Base-by-base conservation (phyloP, 805 yeast species). In the Sungouiella blattae region DNA sequence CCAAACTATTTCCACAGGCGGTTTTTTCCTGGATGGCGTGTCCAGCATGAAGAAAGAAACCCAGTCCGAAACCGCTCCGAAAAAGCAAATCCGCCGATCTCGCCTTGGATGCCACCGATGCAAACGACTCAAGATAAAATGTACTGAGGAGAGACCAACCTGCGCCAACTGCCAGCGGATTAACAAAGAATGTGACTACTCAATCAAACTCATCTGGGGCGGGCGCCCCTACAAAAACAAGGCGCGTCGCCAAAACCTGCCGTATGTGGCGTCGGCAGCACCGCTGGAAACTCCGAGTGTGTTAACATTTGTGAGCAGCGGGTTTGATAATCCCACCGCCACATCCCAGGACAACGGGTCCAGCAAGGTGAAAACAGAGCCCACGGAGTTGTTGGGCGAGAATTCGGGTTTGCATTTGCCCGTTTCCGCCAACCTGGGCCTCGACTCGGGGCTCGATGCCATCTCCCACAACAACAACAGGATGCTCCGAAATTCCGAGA, bases 121-220 rank as follows among this genome's bases (percentile, higher is more conserved):
- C 55, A 80, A 79, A 50, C 62, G 68, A 28, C 58, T 75, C 20
- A 81, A 80, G 52, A 71, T 78, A 23, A 83, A 84, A 55, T 84
- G 94, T 50, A 82, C 80, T 46, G 91, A 83, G 52, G 42, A 35
- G 13, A 80, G 78, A 49, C 93, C 93, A 0, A 40, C 49, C 0
- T 84, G 94, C 48, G 47, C 70, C 0, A 67, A 72, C 38, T 84
- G 94, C 52, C 26, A 50, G 1, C 77, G 73, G 41, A 56, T 69
- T 2, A 56, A 59, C 1, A 36, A 48, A 7, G 55, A 58, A 11
- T 83, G 93, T 57, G 88, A 82, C 49, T 84, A 83, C 46, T 63
- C 80, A 4, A 47, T 83, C 7, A 74, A 70, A 41, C 60, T 83
- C 21, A 72, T 77, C 0, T 84, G 91, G 91, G 88, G 87, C 13